Evolutionary conservation across 495 filamentous ascomycete genomes (phyloP).

Genomic region (Elaphomyces granulatus): DNA sequence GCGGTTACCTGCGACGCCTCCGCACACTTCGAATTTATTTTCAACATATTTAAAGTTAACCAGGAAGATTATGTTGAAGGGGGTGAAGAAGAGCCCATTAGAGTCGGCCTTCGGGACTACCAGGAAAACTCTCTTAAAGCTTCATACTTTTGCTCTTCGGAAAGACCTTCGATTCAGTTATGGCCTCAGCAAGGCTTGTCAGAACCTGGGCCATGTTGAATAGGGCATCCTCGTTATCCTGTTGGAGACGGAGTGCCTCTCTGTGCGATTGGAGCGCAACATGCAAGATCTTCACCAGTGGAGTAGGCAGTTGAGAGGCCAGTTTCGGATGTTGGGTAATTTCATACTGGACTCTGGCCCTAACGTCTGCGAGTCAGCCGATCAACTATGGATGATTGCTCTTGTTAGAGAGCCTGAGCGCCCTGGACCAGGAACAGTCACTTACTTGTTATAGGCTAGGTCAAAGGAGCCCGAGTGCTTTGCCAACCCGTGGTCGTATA

Average conservation of each 20-base stretch:
- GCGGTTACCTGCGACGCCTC: conserved; percentile 79
- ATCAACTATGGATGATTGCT: no score
- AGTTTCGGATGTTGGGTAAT: conserved; percentile 47
- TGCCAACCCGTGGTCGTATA: conserved; percentile 45
- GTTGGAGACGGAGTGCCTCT: conserved; percentile 40
- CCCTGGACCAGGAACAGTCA: no score
- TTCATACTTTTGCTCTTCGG: conserved; percentile 25
- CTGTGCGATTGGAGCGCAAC: conserved; percentile 46
- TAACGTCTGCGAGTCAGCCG: no score
- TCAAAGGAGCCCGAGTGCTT: conserved; percentile 47
- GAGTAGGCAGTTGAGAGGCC: conserved; percentile 35
- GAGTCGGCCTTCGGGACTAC: conserved; percentile 18
- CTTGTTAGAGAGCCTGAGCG: no score
- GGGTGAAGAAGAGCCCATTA: conserved; percentile 33
- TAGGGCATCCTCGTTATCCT: conserved; percentile 47
- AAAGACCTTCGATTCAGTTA: conserved; percentile 33
- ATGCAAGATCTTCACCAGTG: conserved; percentile 36
- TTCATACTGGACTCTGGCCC: conserved; percentile 50
- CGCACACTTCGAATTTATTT: conserved; percentile 73
- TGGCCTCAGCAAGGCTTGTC: conserved; percentile 45
- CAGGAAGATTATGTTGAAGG: conserved; percentile 39
- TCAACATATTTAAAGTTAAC: conserved; percentile 65
- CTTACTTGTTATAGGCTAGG: conserved; percentile 58
- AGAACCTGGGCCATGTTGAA: conserved; percentile 60
- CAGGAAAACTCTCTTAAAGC: conserved; percentile 18